Evolutionary conservation across 805 yeast genomes (phyloP).

Genomic region (Jamesozyma hellenica): DNA sequence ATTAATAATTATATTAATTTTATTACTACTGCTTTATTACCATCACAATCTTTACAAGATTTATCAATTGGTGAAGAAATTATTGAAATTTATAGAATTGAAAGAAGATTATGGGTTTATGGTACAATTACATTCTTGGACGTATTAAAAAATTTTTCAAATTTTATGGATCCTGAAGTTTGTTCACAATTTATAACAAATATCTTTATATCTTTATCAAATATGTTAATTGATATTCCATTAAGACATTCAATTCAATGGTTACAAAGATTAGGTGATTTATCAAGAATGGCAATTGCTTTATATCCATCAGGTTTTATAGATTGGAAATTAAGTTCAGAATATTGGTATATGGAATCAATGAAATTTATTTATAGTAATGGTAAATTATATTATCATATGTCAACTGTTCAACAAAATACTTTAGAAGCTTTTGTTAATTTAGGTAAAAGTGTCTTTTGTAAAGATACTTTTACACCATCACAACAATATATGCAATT

Average conservation of each 20-base stretch:
- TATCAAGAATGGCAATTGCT: conserved; percentile 82
- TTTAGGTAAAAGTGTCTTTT: conserved; percentile 67
- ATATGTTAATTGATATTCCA: conserved; percentile 32
- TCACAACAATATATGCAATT: conserved; percentile 66
- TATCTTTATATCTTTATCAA: conserved; percentile 47
- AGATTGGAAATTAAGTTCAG: conserved; percentile 79
- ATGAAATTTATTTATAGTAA: conserved; percentile 69
- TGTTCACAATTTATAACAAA: conserved; percentile 66
- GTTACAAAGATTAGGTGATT: conserved; percentile 79
- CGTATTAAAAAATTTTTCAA: conserved; percentile 63
- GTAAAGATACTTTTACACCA: conserved; percentile 78
- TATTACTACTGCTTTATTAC: conserved; percentile 58
- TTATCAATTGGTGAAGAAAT: conserved; percentile 51
- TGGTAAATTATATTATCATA: conserved; percentile 79
- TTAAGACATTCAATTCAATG: conserved; percentile 37
- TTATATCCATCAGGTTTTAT: conserved; percentile 67
- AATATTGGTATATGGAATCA: conserved; percentile 71
- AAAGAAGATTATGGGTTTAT: conserved; percentile 75
- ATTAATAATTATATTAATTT: conserved; percentile 67
- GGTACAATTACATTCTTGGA: conserved; percentile 76
- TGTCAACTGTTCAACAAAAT: conserved; percentile 73
- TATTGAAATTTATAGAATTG: conserved; percentile 67
- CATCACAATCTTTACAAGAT: conserved; percentile 46
- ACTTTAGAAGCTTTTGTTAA: conserved; percentile 66
- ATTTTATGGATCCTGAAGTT: conserved; percentile 68